Percentiles rank a stretch among this genome's conserved stretches.
These are phyloP conservation scores for Penicillium crustosum DNA, from an alignment of 2,329 filamentous ascomycete genomes.

Conservation along the genomic window DNA sequence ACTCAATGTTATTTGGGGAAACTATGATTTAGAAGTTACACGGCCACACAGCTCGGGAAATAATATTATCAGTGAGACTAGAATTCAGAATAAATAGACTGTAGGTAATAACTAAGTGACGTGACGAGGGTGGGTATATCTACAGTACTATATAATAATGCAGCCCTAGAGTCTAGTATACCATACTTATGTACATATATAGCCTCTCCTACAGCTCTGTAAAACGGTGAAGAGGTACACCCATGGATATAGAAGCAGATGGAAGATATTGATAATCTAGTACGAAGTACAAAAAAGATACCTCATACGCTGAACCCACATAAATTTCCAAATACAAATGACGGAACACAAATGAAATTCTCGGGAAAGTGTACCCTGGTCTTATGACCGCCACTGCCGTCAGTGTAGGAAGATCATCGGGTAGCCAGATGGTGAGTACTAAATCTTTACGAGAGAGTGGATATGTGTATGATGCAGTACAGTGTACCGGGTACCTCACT, in stretches of 20 bases:
- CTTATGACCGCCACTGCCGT: slow-evolving; percentile 24
- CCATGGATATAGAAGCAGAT: slow-evolving; percentile 14
- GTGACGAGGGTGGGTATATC: neutral
- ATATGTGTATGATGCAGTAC: slow-evolving; percentile 7
- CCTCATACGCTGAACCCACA: neutral
- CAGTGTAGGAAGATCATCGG: slow-evolving; percentile 24
- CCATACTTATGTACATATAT: neutral
- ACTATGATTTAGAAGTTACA: neutral
- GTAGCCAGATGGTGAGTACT: slow-evolving; percentile 3
- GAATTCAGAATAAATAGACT: neutral
- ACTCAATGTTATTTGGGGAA: slow-evolving; percentile 5
- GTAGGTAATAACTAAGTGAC: neutral
- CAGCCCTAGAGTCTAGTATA: neutral
- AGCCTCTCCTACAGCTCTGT: neutral
- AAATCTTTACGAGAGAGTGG: slow-evolving; percentile 4
- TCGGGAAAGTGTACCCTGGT: slow-evolving; percentile 15
- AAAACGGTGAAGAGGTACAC: neutral
- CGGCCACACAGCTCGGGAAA: neutral
- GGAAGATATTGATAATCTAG: slow-evolving; percentile 21
- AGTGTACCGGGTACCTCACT: slow-evolving; percentile 11
- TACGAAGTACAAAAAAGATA: neutral
- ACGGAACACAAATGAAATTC: slow-evolving; percentile 7
- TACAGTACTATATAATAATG: neutral
- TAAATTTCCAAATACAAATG: neutral
- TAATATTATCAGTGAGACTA: neutral